phyloP scores from a whole-genome alignment of 2,329 filamentous ascomycete genomes.

The Coleophoma eucalyptorum region DNA sequence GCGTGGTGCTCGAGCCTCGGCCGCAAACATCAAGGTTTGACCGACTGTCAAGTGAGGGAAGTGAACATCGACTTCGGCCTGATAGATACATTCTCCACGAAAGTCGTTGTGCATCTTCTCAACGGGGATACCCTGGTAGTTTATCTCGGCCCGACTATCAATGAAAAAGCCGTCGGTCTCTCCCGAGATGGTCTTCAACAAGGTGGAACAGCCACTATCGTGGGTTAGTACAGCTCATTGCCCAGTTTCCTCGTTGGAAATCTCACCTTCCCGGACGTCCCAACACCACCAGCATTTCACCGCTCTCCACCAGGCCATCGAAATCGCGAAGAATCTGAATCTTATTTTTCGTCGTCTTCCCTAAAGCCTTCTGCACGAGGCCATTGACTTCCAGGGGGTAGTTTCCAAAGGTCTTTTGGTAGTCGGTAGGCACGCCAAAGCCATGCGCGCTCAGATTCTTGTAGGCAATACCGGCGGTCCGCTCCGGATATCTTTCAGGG shows the following conservation, averaged over 20 bases:
- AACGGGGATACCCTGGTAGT: conserved; percentile 55
- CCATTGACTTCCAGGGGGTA: conserved; percentile 49
- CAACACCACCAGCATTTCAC: conserved; percentile 67
- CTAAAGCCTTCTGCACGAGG: conserved; percentile 46
- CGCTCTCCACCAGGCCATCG: conserved; percentile 58
- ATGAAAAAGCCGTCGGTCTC: conserved; percentile 55
- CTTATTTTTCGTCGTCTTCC: conserved; percentile 41
- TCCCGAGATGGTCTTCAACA: conserved; percentile 52
- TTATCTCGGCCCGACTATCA: conserved; percentile 45
- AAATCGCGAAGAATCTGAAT: conserved; percentile 59
- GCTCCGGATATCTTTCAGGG: conserved; percentile 48
- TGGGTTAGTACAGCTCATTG: neutral
- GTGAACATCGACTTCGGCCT: conserved; percentile 72
- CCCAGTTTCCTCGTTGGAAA: too few species aligned
- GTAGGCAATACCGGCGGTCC: conserved; percentile 64
- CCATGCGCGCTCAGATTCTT: conserved; percentile 67
- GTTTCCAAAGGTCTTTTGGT: conserved; percentile 63
- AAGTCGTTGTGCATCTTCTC: conserved; percentile 54
- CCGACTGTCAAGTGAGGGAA: conserved; percentile 76
- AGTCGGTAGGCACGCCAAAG: conserved; percentile 65
- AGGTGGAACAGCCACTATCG: conserved; percentile 55
- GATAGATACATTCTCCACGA: conserved; percentile 67
- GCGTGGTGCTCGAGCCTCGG: conserved; percentile 64
- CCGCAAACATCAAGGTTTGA: conserved; percentile 70
- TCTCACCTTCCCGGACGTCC: conserved; percentile 56